Base-by-base conservation (phyloP, 2,329 filamentous ascomycete species). In the Fusarium citri region DNA sequence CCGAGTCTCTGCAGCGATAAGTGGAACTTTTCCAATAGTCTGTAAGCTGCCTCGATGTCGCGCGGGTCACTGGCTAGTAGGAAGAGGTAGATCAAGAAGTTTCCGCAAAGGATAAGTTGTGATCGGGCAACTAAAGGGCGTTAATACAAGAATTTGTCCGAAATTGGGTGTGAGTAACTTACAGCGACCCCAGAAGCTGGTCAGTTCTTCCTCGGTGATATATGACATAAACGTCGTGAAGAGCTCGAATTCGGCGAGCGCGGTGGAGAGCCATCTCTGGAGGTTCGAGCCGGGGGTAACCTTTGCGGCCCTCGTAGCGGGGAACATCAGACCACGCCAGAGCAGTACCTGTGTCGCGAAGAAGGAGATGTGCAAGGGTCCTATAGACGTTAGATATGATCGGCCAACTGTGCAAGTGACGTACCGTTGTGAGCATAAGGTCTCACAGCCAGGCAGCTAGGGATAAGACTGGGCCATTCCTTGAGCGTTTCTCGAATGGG, bases 21-120 rank as follows among this genome's bases (percentile, higher is more conserved):
- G 22, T 81, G 80, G n/a, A 81, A 82, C 20, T 69, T 76, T 37
- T 80, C 74, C 20, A 82, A 63, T 2, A 82, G 66, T n/a, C 75
- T 73, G 47, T 81, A 82, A 1, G 80, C 78, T 3, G 74, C 71
- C 23, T 76, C 76, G 6, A 81, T 76, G 49, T 82, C 77, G 6
- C 64, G 60, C 5, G 72, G 72, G 10, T 79, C 77, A 0, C 81
- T 79, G 1, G 83, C 82, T 6, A 83, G 74, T 2, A 85, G 76
- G 49, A 85, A 85, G 1, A 85, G 77, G 62, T 84, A 84, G 26
- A 85, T 83, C 49, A 85, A 76, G 54, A 85, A 84, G 66, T 85
- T 85, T 18, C 83, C 82, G 40, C 81, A 83, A 0, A 84, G 75
- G 6, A 84, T 83, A 1, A 85, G 73, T 58, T 85, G 83, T 10